Conservation (phyloP, 495 filamentous ascomycete genomes). For the Aspergillus sclerotiicarbonarius region DNA sequence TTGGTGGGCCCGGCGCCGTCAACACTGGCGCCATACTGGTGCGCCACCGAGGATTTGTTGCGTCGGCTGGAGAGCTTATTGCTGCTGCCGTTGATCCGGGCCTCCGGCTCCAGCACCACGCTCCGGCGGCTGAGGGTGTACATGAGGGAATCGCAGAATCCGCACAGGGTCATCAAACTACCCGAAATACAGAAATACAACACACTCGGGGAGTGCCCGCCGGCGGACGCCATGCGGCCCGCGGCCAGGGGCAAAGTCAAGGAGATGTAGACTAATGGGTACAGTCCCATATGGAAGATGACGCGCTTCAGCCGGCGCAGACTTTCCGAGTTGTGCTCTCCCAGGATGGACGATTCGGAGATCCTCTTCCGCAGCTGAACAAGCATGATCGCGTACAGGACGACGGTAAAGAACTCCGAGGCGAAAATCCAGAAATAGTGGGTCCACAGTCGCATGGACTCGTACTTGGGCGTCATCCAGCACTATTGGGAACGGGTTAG, state of each 20-base stretch:
- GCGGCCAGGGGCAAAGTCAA: conserved; percentile 63
- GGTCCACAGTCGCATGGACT: conserved; percentile 56
- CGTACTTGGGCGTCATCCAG: conserved; percentile 60
- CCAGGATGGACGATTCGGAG: conserved; percentile 28
- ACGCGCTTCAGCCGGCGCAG: conserved; percentile 31
- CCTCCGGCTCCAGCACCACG: conserved; percentile 29
- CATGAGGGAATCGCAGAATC: conserved; percentile 63
- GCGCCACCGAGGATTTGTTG: conserved; percentile 9
- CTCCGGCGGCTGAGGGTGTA: conserved; percentile 58
- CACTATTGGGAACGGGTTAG: conserved; percentile 40
- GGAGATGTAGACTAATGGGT: conserved; percentile 63
- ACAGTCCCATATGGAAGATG: conserved; percentile 62
- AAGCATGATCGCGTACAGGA: conserved; percentile 61
- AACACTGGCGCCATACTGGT: conserved; percentile 10
- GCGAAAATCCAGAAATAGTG: conserved; percentile 75
- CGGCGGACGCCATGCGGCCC: conserved; percentile 60
- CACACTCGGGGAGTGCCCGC: conserved; percentile 49
- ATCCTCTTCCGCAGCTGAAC: conserved; percentile 46
- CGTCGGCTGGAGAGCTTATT: neutral
- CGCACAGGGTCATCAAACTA: conserved; percentile 61
- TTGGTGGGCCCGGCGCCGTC: conserved; percentile 17
- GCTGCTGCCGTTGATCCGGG: conserved; percentile 8
- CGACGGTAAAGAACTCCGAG: conserved; percentile 54
- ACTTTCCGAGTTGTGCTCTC: conserved; percentile 22
- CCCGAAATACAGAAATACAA: conserved; percentile 62